Evolutionary conservation across 2,329 filamentous ascomycete species (phyloP).

Genomic region (Mycosphaerella arachidis): DNA sequence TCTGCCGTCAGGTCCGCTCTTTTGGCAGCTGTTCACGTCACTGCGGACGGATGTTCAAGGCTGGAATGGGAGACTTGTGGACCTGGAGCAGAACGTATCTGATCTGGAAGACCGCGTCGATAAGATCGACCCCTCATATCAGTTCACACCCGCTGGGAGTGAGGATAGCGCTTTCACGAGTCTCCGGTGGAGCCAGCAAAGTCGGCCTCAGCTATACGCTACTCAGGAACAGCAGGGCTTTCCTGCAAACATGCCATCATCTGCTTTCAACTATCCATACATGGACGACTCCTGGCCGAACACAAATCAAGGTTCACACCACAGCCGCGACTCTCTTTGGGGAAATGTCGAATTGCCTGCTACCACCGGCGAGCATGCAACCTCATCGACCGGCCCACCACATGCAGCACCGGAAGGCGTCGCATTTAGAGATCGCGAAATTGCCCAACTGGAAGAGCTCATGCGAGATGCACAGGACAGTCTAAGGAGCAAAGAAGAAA

Average conservation of each 20-base stretch:
- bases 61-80: slow-evolving; percentile 14
- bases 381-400: background rate
- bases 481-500: slow-evolving; percentile 13
- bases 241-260: background rate
- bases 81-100: slow-evolving; percentile 20
- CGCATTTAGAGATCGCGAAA: slow-evolving; percentile 28
- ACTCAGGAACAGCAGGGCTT: background rate
- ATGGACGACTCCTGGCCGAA: background rate
- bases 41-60: slow-evolving; percentile 19
- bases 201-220: background rate
- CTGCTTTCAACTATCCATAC: background rate
- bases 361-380: background rate
- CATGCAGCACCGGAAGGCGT: slow-evolving; percentile 16
- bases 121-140: slow-evolving; percentile 9
- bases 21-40: slow-evolving; percentile 24
- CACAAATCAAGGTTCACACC: background rate
- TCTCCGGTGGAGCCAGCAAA: background rate
- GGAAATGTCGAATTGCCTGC: background rate
- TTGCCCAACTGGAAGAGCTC: slow-evolving; percentile 21
- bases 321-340: background rate
- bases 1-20: slow-evolving; percentile 20
- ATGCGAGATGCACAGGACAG: slow-evolving; percentile 14
- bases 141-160: slow-evolving; percentile 19
- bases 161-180: slow-evolving; percentile 4
- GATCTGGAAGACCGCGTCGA: slow-evolving; percentile 25